Evolutionary conservation across 2,329 filamentous ascomycete genomes (phyloP).

Genomic region (Coniella vitis): DNA sequence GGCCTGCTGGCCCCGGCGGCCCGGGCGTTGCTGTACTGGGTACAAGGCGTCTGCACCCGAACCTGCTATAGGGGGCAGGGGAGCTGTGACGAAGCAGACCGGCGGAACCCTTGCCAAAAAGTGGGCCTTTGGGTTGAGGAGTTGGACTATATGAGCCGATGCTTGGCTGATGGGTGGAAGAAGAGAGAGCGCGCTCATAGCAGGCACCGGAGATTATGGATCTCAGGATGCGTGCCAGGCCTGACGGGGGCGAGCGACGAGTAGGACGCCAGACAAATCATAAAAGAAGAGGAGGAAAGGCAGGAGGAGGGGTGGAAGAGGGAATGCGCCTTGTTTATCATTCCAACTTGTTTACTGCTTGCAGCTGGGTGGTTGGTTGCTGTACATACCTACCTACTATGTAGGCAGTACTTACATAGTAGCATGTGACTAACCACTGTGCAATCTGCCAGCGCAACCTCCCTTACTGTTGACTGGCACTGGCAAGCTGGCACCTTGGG

Average conservation of each 20-base stretch:
- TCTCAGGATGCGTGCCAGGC: background rate
- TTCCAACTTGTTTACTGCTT: background rate
- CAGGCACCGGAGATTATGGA: constrained; percentile 5
- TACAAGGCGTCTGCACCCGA: background rate
- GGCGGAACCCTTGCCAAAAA: background rate
- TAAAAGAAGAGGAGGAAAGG: background rate
- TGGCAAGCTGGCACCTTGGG: background rate
- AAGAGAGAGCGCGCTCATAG: background rate
- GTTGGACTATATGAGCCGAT: too few relatives aligned
- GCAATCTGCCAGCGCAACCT: too few relatives aligned
- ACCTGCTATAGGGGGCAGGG: background rate
- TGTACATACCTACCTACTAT: too few relatives aligned
- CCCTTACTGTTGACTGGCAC: too few relatives aligned
- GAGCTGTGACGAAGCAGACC: background rate
- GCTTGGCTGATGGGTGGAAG: background rate
- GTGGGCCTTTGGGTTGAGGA: too few relatives aligned
- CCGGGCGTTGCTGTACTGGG: background rate
- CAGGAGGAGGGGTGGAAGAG: background rate
- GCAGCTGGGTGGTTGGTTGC: too few relatives aligned
- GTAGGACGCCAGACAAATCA: background rate
- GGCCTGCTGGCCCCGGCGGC: background rate
- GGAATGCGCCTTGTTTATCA: background rate
- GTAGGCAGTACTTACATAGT: too few relatives aligned
- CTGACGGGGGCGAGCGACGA: background rate
- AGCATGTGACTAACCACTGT: too few relatives aligned